Percentiles rank a stretch among this genome's conserved stretches.
phyloP scores from a whole-genome alignment of 768 basidiomycete genomes.

The Boletus sp. region DNA sequence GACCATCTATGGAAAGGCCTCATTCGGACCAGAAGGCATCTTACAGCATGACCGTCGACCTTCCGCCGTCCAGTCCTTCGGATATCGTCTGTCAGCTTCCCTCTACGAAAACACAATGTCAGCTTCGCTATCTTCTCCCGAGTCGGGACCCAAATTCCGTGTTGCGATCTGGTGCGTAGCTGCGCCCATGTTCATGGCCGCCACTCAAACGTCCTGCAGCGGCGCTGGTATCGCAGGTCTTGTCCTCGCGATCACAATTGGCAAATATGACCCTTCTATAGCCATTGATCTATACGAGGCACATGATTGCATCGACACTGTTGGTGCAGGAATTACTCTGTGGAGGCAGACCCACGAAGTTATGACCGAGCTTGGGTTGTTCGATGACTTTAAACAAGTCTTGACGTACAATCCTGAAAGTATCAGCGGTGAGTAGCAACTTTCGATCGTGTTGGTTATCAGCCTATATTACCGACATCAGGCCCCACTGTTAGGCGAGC shows the following conservation, averaged over 20 bases:
- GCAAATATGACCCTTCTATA: slow-evolving; percentile 30
- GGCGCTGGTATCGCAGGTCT: slow-evolving; percentile 47
- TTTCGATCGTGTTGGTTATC: background rate
- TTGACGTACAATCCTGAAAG: slow-evolving; percentile 10
- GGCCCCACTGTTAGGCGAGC: slow-evolving; percentile 10
- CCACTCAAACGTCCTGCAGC: slow-evolving; percentile 11
- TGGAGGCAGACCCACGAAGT: slow-evolving; percentile 48
- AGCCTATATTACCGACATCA: slow-evolving; percentile 26
- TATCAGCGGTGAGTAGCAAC: slow-evolving; percentile 7
- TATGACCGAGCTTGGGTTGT: slow-evolving; percentile 43
- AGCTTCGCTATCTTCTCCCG: background rate
- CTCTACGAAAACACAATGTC: background rate
- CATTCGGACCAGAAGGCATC: no score
- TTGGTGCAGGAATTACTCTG: slow-evolving; percentile 44
- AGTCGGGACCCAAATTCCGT: slow-evolving; percentile 2
- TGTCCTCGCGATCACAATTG: slow-evolving; percentile 40
- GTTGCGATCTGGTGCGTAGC: slow-evolving; percentile 13
- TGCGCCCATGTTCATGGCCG: no score
- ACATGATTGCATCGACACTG: slow-evolving; percentile 37
- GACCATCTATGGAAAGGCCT: no score
- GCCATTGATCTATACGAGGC: slow-evolving; percentile 49
- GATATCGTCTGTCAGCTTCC: background rate
- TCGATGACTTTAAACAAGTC: slow-evolving; percentile 31
- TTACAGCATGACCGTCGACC: no score
- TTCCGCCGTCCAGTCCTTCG: no score